phyloP scores from a whole-genome alignment of 2,329 filamentous ascomycete species.

The Beauveria sp. region DNA sequence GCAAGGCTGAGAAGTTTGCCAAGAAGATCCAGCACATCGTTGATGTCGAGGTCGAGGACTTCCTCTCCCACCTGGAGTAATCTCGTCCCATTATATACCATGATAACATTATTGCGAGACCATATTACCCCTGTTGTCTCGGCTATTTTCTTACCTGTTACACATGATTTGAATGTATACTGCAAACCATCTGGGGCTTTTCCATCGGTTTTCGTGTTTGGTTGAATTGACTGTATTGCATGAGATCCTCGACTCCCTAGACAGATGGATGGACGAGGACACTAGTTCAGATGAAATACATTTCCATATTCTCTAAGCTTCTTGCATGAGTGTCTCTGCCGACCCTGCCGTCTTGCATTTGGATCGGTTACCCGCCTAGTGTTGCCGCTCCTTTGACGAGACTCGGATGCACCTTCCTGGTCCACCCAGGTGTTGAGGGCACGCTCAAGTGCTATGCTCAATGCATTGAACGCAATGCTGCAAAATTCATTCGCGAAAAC shows the following conservation, averaged over 20 bases:
- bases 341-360: neutral
- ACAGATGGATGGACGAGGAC: conserved; percentile 3
- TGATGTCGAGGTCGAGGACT: conserved; percentile 53
- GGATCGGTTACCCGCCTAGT: no score
- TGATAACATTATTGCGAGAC: neutral
- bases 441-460: neutral
- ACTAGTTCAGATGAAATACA: conserved; percentile 10
- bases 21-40: conserved; percentile 56
- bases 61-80: conserved; percentile 45
- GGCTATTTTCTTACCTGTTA: conserved; percentile 1
- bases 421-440: neutral
- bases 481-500: neutral
- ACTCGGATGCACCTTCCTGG: neutral
- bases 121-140: neutral
- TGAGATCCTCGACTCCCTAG: neutral
- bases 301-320: neutral
- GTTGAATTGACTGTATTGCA: neutral
- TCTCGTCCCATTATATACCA: conserved; percentile 11
- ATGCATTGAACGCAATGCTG: neutral
- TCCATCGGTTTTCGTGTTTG: neutral
- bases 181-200: conserved; percentile 2
- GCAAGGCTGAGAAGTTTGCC: conserved; percentile 53
- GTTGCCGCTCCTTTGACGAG: neutral
- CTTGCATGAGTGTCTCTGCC: neutral
- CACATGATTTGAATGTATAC: conserved; percentile 8